Evolutionary conservation across 805 yeast genomes (phyloP).

Genomic region (Wickerhamomyces chaumierensis): DNA sequence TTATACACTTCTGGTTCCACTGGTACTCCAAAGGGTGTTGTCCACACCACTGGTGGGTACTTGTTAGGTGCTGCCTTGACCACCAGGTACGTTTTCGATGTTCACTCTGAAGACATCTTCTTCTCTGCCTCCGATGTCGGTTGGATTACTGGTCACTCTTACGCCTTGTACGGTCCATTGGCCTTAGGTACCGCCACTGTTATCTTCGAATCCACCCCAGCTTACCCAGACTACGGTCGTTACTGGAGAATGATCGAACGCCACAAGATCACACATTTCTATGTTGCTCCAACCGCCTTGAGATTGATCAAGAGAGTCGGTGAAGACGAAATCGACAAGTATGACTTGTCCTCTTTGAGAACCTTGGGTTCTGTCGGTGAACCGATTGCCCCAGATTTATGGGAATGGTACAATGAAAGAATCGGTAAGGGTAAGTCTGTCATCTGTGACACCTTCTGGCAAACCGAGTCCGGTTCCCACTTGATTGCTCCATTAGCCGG

Average conservation of each 20-base stretch:
- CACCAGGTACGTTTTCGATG: conserved; percentile 87
- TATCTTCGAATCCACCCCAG: conserved; percentile 95
- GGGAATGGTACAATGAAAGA: conserved; percentile 96
- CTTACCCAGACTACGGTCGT: conserved; percentile 89
- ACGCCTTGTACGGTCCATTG: conserved; percentile 90
- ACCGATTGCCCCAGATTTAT: conserved; percentile 94
- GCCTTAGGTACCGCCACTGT: conserved; percentile 81
- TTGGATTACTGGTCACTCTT: conserved; percentile 98
- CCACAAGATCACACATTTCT: conserved; percentile 88
- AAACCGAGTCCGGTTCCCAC: conserved; percentile 96
- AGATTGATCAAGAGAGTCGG: conserved; percentile 89
- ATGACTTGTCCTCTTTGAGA: conserved; percentile 78
- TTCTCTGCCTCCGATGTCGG: conserved; percentile 99
- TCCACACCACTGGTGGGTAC: conserved; percentile 91
- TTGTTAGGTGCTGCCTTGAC: conserved; percentile 86
- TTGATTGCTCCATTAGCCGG: conserved; percentile 93
- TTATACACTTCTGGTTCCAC: conserved; percentile 97
- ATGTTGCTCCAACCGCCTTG: conserved; percentile 97
- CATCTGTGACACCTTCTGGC: conserved; percentile 96
- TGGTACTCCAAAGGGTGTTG: conserved; percentile 97
- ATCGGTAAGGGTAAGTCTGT: conserved; percentile 87
- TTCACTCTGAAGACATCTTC: conserved; percentile 75
- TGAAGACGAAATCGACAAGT: conserved; percentile 66
- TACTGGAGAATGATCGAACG: conserved; percentile 94
- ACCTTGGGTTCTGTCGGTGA: conserved; percentile 97